phyloP scores from a whole-genome alignment of 805 yeast genomes.

The Ogataea pignaliae region DNA sequence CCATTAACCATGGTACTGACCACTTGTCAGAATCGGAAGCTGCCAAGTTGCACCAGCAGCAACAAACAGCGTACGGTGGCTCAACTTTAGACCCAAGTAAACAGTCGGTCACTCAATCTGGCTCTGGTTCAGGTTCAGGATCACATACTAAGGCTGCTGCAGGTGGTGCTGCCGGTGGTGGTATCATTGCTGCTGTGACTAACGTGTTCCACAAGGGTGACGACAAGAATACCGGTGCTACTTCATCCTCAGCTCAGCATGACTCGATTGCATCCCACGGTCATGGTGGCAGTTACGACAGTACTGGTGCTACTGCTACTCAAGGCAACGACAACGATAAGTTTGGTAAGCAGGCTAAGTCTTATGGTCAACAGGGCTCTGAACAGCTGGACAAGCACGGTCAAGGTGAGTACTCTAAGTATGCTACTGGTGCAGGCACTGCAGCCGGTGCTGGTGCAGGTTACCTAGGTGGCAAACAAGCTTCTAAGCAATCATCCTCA shows the following conservation, averaged over 20 bases:
- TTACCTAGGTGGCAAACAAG: too few species aligned
- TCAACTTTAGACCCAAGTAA: too few species aligned
- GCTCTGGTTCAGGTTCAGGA: neutral
- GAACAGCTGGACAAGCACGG: slow-evolving; percentile 10
- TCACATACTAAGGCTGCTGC: slow-evolving; percentile 4
- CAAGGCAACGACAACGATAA: slow-evolving; percentile 7
- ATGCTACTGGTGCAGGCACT: slow-evolving; percentile 9
- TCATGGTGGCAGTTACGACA: neutral
- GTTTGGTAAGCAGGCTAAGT: slow-evolving; percentile 6
- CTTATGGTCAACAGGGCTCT: slow-evolving; percentile 6
- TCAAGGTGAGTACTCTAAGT: slow-evolving; percentile 9
- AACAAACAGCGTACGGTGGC: too few species aligned
- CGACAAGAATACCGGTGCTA: neutral
- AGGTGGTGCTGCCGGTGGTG: slow-evolving; percentile 12
- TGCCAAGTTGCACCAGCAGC: too few species aligned
- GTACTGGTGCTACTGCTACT: neutral
- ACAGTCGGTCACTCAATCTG: neutral
- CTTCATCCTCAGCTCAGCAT: neutral
- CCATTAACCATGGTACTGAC: too few species aligned
- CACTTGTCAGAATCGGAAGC: too few species aligned
- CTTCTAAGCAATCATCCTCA: too few species aligned
- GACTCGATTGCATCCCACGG: neutral
- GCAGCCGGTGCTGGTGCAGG: slow-evolving; percentile 13
- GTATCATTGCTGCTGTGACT: slow-evolving; percentile 7
- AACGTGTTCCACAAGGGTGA: slow-evolving; percentile 5